These are phyloP conservation scores for Rhodotorula graminis DNA, from an alignment of 768 basidiomycete species.

Conservation along the genomic window DNA sequence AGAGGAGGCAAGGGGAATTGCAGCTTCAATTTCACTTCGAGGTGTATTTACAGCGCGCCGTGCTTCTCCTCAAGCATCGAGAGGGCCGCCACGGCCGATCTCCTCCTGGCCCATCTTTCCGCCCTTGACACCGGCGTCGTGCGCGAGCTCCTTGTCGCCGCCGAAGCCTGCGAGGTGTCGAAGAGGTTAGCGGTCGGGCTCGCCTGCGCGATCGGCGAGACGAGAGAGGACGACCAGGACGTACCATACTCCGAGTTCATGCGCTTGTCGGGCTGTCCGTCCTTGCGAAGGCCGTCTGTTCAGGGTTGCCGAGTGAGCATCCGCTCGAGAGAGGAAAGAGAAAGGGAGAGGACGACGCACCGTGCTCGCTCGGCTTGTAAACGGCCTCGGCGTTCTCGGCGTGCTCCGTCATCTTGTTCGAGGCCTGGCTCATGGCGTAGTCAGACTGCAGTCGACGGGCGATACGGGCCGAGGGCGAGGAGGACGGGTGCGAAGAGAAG, in stretches of 20 bases:
- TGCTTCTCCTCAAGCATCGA: no score
- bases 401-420: conserved; percentile 33
- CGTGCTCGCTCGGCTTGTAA: conserved; percentile 46
- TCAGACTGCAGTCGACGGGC: background rate
- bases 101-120: conserved; percentile 38
- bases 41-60: no score
- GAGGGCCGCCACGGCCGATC: background rate
- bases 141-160: conserved; percentile 32
- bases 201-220: background rate
- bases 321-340: no score
- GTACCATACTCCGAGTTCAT: conserved; percentile 47
- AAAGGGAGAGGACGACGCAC: no score
- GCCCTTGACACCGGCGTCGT: conserved; percentile 30
- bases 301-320: no score
- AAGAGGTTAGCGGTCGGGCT: no score
- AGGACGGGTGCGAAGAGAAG: no score
- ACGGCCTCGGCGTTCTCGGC: conserved; percentile 9
- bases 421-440: conserved; percentile 16
- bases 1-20: no score
- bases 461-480: no score
- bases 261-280: conserved; percentile 49
- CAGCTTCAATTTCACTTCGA: no score
- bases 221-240: background rate
- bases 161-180: conserved; percentile 27
- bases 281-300: conserved; percentile 46